Conservation (phyloP, 192 early-diverging fungal species). For the Spizellomyces sp. region DNA sequence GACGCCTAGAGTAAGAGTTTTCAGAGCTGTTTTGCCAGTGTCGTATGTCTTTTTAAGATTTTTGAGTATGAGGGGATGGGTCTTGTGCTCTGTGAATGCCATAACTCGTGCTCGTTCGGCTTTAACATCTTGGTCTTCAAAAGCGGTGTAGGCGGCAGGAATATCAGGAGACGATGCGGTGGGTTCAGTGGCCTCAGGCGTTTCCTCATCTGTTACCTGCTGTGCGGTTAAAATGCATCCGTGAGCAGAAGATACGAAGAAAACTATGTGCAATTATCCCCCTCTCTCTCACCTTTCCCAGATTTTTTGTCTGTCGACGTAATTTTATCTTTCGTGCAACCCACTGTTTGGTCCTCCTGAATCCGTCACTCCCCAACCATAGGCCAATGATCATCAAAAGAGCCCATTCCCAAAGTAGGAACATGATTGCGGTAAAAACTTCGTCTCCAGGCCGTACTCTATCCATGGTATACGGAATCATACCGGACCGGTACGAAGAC, state of each 20-base stretch:
- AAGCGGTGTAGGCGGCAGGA: background rate
- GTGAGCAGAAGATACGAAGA: no score
- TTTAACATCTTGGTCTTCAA: slow-evolving; percentile 67
- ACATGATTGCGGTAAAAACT: slow-evolving; percentile 51
- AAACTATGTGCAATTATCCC: no score
- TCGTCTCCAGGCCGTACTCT: slow-evolving; percentile 43
- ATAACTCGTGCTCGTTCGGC: slow-evolving; percentile 60
- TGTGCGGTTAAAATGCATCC: background rate
- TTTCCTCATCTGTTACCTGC: slow-evolving; percentile 8
- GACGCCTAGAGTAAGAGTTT: slow-evolving; percentile 67
- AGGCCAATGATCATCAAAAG: slow-evolving; percentile 44
- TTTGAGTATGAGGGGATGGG: slow-evolving; percentile 58
- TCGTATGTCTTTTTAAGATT: slow-evolving; percentile 68
- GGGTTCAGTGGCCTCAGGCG: no score
- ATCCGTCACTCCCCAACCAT: slow-evolving; percentile 12
- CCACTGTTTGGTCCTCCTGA: background rate
- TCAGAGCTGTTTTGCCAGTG: slow-evolving; percentile 59
- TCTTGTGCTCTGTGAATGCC: slow-evolving; percentile 28
- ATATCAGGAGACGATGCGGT: no score
- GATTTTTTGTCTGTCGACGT: slow-evolving; percentile 58
- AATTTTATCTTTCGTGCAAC: slow-evolving; percentile 41
- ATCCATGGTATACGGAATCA: slow-evolving; percentile 46
- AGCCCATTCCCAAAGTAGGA: slow-evolving; percentile 40
- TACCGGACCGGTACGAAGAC: slow-evolving; percentile 41
- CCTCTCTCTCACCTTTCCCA: slow-evolving; percentile 31